Percentiles rank a stretch among this genome's conserved stretches.
These are phyloP conservation scores for Paramecium octaurelia DNA, from an alignment of 73 alveolate species.

Conservation along the genomic window DNA sequence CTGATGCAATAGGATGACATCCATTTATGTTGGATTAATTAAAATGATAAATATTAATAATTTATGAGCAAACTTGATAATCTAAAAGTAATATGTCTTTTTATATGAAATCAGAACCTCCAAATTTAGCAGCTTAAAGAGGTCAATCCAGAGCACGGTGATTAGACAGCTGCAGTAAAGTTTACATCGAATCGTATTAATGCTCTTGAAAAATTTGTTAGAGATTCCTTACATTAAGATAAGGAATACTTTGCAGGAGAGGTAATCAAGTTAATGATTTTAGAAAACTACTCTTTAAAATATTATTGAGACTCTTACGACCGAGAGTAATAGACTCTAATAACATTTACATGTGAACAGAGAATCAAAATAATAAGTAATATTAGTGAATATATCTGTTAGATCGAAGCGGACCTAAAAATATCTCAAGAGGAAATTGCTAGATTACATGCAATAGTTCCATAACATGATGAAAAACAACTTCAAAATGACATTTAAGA, in stretches of 20 bases:
- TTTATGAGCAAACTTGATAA: slow-evolving; percentile 22
- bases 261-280: neutral
- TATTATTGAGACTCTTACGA: neutral
- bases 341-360: neutral
- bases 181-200: neutral
- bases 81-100: neutral
- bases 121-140: neutral
- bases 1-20: neutral
- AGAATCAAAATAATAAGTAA: neutral
- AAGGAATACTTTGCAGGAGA: neutral
- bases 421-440: neutral
- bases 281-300: neutral
- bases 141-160: neutral
- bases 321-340: neutral
- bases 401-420: slow-evolving; percentile 26
- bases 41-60: neutral
- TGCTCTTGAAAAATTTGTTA: neutral
- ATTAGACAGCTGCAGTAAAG: neutral
- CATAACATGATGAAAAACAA: neutral
- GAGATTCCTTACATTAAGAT: neutral
- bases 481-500: neutral
- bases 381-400: neutral
- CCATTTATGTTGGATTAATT: neutral
- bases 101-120: neutral
- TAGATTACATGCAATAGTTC: neutral